phyloP scores from a whole-genome alignment of 169 alveolate genomes.

The Babesia gibsoni region DNA sequence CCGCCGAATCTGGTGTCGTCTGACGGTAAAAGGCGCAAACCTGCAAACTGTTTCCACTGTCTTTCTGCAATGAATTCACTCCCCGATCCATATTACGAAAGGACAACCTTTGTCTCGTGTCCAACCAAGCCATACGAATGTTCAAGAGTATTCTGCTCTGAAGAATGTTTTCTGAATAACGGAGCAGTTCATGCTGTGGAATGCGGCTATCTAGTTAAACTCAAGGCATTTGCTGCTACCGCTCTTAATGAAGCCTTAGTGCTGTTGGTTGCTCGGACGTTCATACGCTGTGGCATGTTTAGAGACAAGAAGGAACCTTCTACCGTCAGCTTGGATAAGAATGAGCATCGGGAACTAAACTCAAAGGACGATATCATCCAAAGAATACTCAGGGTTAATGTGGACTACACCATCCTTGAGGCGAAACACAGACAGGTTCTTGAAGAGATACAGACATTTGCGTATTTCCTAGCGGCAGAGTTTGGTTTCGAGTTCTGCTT shows the following conservation, averaged over 20 bases:
- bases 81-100: conserved; percentile 47
- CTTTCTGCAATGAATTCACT: conserved; percentile 70
- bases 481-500: conserved; percentile 76
- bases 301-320: conserved; percentile 67
- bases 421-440: conserved; percentile 66
- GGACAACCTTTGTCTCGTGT: conserved; percentile 67
- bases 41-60: conserved; percentile 83
- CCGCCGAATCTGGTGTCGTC: not conserved
- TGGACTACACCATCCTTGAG: conserved; percentile 64
- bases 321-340: conserved; percentile 53
- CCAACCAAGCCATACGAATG: conserved; percentile 85
- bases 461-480: conserved; percentile 69
- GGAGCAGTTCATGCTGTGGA: conserved; percentile 82
- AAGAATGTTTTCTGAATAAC: conserved; percentile 80
- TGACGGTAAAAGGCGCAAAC: too few relatives aligned
- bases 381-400: conserved; percentile 61
- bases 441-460: conserved; percentile 59
- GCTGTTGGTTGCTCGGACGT: conserved; percentile 38
- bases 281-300: conserved; percentile 36
- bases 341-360: conserved; percentile 56
- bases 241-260: conserved; percentile 35
- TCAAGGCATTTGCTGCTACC: conserved; percentile 26
- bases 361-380: conserved; percentile 51
- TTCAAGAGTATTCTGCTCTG: conserved; percentile 81
- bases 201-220: conserved; percentile 70